phyloP scores from a whole-genome alignment of 2,329 filamentous ascomycete genomes.

The Lasiodiplodia gonubiensis region DNA sequence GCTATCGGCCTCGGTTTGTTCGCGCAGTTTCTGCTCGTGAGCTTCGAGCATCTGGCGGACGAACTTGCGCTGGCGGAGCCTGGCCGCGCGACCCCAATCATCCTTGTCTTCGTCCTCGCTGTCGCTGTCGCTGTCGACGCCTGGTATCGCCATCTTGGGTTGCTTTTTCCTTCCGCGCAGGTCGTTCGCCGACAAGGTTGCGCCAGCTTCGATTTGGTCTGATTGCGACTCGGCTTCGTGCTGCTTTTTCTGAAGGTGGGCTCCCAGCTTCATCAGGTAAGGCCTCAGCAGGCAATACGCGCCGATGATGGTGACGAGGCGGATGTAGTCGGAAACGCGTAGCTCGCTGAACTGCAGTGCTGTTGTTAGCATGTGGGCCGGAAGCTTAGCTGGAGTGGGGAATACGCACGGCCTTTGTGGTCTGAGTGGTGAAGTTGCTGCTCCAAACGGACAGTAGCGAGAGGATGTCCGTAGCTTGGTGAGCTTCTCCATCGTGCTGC shows the following conservation, averaged over 20 bases:
- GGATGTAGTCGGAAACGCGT: conserved; percentile 60
- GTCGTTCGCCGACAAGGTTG: conserved; percentile 42
- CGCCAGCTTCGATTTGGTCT: conserved; percentile 40
- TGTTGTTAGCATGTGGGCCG: conserved; percentile 5
- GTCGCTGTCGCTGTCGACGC: conserved; percentile 59
- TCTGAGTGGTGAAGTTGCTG: conserved; percentile 41
- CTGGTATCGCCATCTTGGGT: conserved; percentile 59
- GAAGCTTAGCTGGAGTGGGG: not conserved
- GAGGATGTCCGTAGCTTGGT: conserved; percentile 28
- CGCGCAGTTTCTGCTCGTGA: conserved; percentile 60
- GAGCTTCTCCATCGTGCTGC: not conserved
- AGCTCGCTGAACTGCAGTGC: conserved; percentile 51
- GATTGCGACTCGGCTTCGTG: conserved; percentile 58
- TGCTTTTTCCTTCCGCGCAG: conserved; percentile 44
- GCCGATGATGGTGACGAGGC: conserved; percentile 73
- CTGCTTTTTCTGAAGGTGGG: conserved; percentile 66
- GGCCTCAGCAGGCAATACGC: conserved; percentile 74
- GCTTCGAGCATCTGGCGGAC: conserved; percentile 69
- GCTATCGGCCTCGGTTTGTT: conserved; percentile 68
- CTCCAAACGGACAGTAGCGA: conserved; percentile 41
- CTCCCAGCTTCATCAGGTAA: conserved; percentile 72
- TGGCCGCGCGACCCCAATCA: conserved; percentile 73
- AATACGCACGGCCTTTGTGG: conserved; percentile 23
- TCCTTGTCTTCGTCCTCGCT: conserved; percentile 49
- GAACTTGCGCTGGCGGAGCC: conserved; percentile 70